Conservation (phyloP, 148 eudicot genomes). For the Beta vulgaris region DNA sequence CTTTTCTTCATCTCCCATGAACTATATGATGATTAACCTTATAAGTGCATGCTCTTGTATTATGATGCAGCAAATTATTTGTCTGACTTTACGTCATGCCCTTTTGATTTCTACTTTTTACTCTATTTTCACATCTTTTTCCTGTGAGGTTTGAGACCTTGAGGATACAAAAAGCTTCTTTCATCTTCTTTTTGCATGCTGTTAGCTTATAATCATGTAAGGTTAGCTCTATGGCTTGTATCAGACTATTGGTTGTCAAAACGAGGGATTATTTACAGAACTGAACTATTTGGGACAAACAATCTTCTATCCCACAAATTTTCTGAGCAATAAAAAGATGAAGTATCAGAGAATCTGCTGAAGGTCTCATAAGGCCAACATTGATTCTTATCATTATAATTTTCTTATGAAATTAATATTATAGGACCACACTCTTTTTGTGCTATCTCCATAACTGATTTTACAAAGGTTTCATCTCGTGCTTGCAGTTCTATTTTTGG, state of each 20-base stretch:
- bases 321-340: background rate
- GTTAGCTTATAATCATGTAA: background rate
- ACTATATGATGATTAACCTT: background rate
- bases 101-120: background rate
- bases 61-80: background rate
- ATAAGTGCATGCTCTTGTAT: background rate
- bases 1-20: background rate
- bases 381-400: background rate
- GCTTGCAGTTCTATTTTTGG: no score
- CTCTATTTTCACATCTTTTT: background rate
- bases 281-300: background rate
- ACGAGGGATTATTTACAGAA: background rate
- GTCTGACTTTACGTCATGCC: background rate
- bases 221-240: background rate
- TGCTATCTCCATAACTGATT: no score
- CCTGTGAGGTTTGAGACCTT: background rate
- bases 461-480: no score
- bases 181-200: background rate
- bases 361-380: background rate
- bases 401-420: no score
- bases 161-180: background rate
- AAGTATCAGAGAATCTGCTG: no score
- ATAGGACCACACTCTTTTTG: no score
- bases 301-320: background rate
- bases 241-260: background rate